Evolutionary conservation across 1,284 basidiomycete genomes (phyloP), one percentile per base, ranked within the genome.

Genomic region (Acaromyces ingoldii): DNA sequence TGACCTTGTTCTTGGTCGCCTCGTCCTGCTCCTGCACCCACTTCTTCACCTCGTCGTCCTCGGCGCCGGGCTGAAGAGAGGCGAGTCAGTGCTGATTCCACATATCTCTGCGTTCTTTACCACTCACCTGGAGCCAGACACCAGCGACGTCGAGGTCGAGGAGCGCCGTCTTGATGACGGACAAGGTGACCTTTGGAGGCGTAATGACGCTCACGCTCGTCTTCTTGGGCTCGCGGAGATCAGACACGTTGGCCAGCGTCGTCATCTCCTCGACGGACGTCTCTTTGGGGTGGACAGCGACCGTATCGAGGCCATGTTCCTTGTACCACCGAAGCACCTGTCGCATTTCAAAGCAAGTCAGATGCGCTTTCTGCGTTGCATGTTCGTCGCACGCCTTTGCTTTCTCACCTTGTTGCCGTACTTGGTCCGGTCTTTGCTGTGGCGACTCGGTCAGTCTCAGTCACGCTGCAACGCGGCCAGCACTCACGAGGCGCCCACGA

Each of bases 301-400:
- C 68, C 2, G 61, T 59, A 3, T 63, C 52, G 39, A 73, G 44
- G 15, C 57, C 39, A 33, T 62, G 49, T 6, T 58, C 46, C 26
- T 67, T 59, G 40, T 74, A 73, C 72, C 70, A 74, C 26, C 64
- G 65, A 6, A 74, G 45, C 9, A 70, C 67, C 65, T 67, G 53
- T 21, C 10, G 3, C 26, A 6, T 15, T 15, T 22, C 3, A 21
- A 19, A 26, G 40, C n/a, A 17, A 22, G 22, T 22, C 24, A 21
- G 21, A 33, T 15, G 21, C 7, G 38, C 38, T 31, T 5, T 19
- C 21, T 19, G 44, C 21, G 43, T 48, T 2, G 9, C 21, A 28
- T 49, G 21, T n/a, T 9, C 3, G 6, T 19, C 31, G 10, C 41
- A 9, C 1, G 22, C 19, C 6, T 19, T 15, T 33, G 17, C 19